phyloP scores from a whole-genome alignment of 2,329 filamentous ascomycete genomes.

The Aureobasidium sp. region DNA sequence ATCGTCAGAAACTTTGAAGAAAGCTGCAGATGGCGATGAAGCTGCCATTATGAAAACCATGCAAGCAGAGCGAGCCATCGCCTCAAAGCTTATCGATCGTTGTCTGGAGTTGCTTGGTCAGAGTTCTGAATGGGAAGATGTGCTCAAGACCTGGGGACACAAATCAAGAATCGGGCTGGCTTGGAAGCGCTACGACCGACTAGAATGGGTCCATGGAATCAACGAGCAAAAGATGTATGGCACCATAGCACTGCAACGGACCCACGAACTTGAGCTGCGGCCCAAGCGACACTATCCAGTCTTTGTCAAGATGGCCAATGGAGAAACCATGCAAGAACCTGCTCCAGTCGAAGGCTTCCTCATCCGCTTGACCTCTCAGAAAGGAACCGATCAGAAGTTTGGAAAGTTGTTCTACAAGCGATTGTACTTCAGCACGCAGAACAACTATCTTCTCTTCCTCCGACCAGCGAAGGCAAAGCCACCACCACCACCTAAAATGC shows the following conservation, averaged over 20 bases:
- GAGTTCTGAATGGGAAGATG: slow-evolving; percentile 49
- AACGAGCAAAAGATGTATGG: slow-evolving; percentile 63
- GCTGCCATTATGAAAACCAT: slow-evolving; percentile 36
- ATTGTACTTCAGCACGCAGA: slow-evolving; percentile 56
- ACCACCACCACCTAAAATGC: slow-evolving; percentile 48
- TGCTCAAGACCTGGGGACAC: slow-evolving; percentile 50
- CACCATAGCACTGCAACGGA: slow-evolving; percentile 56
- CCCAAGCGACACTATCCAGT: slow-evolving; percentile 58
- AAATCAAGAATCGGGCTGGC: slow-evolving; percentile 54
- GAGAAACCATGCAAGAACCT: slow-evolving; percentile 47
- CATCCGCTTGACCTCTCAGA: slow-evolving; percentile 55
- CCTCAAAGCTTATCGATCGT: slow-evolving; percentile 45
- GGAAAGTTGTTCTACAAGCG: slow-evolving; percentile 57
- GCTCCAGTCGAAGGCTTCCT: slow-evolving; percentile 58
- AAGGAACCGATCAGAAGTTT: slow-evolving; percentile 48
- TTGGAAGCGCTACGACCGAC: slow-evolving; percentile 60
- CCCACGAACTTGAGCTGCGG: slow-evolving; percentile 57
- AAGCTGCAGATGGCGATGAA: slow-evolving; percentile 37
- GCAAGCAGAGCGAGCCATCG: slow-evolving; percentile 46
- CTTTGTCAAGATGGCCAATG: slow-evolving; percentile 31
- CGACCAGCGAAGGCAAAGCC: slow-evolving; percentile 48
- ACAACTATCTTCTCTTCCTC: slow-evolving; percentile 55
- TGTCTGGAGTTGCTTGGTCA: slow-evolving; percentile 52
- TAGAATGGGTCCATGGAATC: slow-evolving; percentile 59
- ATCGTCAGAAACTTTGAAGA: slow-evolving; percentile 31